These are phyloP conservation scores for Hanseniaspora nectarophila DNA, from an alignment of 805 yeast species.

Conservation along the genomic window DNA sequence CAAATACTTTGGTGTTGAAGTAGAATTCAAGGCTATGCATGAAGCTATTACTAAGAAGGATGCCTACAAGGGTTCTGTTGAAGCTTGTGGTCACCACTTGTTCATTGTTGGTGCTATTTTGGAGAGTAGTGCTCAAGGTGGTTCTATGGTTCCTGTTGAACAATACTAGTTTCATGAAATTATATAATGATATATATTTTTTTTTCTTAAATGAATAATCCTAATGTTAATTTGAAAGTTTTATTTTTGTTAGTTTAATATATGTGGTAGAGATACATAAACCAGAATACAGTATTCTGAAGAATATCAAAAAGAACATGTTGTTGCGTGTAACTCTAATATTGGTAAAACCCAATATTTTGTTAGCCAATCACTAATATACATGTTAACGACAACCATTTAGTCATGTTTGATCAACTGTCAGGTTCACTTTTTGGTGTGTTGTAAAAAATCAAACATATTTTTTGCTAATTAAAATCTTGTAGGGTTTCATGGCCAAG, in stretches of 20 bases:
- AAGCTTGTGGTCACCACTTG: slow-evolving; percentile 78
- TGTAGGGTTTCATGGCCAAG: slow-evolving; percentile 42
- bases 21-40: slow-evolving; percentile 44
- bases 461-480: background rate
- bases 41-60: slow-evolving; percentile 62
- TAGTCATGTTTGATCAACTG: no score
- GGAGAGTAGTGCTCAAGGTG: slow-evolving; percentile 49
- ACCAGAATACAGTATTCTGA: no score
- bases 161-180: background rate
- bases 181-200: background rate
- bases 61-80: slow-evolving; percentile 50
- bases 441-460: no score
- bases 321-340: no score
- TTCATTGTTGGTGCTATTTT: slow-evolving; percentile 81
- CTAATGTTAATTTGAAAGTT: no score
- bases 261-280: no score
- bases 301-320: no score
- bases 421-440: no score
- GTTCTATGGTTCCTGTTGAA: slow-evolving; percentile 40
- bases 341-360: no score
- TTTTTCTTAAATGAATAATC: background rate
- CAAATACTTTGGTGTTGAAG: slow-evolving; percentile 43
- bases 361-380: no score
- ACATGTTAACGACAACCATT: no score
- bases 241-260: no score